Evolutionary conservation across 192 early-diverging fungal genomes (phyloP).

Genomic region (Phycomyces nitens): DNA sequence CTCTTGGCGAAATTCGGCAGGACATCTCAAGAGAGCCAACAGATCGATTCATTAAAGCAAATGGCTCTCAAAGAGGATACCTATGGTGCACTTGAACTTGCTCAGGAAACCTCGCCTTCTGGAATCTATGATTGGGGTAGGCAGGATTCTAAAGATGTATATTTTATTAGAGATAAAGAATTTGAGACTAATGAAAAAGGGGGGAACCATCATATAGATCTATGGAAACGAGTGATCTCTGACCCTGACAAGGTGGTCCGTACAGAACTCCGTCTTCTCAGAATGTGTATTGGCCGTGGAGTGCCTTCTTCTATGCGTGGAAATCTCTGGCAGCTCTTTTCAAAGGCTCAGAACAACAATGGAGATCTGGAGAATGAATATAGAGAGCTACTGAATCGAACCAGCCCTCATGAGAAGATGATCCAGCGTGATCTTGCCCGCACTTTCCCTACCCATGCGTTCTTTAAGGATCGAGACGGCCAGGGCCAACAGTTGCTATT

Average conservation of each 20-base stretch:
- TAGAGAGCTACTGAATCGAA: constrained; percentile 60
- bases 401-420: constrained; percentile 80
- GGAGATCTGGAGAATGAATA: constrained; percentile 72
- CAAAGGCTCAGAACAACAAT: constrained; percentile 67
- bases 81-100: constrained; percentile 56
- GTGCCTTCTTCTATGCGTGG: constrained; percentile 86
- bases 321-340: constrained; percentile 88
- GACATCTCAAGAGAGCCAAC: constrained; percentile 19
- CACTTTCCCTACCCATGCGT: constrained; percentile 85
- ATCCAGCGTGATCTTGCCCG: constrained; percentile 86
- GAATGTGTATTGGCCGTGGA: constrained; percentile 72
- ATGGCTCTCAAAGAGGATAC: constrained; percentile 33
- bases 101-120: constrained; percentile 30
- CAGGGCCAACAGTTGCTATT: constrained; percentile 85
- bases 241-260: constrained; percentile 78
- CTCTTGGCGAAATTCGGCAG: constrained; percentile 17
- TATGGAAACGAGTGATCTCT: constrained; percentile 87
- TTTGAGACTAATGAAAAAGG: constrained; percentile 3
- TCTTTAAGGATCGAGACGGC: constrained; percentile 71
- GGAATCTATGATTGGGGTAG: constrained; percentile 71
- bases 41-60: constrained; percentile 17
- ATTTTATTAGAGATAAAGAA: no score
- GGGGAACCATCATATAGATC: constrained; percentile 51
- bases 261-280: constrained; percentile 65
- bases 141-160: background rate